phyloP scores from a whole-genome alignment of 2,329 filamentous ascomycete genomes.

The Falciphora oryzae region DNA sequence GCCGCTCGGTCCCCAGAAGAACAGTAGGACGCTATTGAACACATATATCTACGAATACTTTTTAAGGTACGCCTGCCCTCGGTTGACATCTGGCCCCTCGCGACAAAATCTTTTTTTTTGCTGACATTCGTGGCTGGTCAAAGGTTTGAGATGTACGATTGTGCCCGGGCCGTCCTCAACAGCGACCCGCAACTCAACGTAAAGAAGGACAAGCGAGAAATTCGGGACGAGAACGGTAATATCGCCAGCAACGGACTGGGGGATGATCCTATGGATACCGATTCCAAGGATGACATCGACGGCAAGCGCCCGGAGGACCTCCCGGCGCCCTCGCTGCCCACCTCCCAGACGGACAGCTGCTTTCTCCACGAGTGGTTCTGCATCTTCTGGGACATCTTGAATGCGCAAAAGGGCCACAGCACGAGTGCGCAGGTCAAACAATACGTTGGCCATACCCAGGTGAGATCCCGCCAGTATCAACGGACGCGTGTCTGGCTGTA shows the following conservation, averaged over 20 bases:
- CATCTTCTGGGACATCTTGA: conserved; percentile 94
- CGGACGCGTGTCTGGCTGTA: not conserved
- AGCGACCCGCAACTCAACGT: conserved; percentile 62
- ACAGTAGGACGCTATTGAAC: conserved; percentile 59
- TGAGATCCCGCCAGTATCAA: conserved; percentile 35
- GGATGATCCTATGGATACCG: conserved; percentile 76
- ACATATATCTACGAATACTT: conserved; percentile 93
- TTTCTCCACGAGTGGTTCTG: conserved; percentile 98
- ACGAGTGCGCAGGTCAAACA: conserved; percentile 59
- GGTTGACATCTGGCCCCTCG: not conserved
- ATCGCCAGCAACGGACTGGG: conserved; percentile 61
- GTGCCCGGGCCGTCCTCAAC: conserved; percentile 68
- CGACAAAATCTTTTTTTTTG: not conserved
- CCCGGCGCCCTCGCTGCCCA: conserved; percentile 65
- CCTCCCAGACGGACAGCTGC: conserved; percentile 61
- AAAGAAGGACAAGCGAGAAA: conserved; percentile 61
- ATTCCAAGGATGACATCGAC: conserved; percentile 71
- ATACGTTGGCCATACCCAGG: conserved; percentile 80
- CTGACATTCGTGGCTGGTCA: not conserved
- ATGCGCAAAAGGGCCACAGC: conserved; percentile 69
- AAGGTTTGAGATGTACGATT: conserved; percentile 58
- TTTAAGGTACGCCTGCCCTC: conserved; percentile 59
- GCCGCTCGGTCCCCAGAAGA: conserved; percentile 29
- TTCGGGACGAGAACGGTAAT: conserved; percentile 63
- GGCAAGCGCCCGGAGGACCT: conserved; percentile 73